Base-by-base conservation (phyloP, 1,284 basidiomycete species). In the Peniophora sp. region DNA sequence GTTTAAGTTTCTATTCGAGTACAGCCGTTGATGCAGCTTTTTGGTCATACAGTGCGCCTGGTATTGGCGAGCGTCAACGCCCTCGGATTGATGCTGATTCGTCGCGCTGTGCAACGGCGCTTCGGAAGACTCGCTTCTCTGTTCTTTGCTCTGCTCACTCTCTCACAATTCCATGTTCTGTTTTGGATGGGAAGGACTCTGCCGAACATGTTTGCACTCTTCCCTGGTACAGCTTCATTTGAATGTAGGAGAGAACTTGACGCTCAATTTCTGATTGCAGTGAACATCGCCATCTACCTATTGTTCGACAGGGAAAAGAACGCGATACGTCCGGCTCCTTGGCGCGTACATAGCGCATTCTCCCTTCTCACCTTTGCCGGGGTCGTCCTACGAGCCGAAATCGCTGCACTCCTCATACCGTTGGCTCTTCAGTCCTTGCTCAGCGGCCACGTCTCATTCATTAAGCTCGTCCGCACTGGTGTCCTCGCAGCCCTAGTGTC, bases 101-200 rank as follows among this genome's bases (percentile, higher is more conserved):
- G 84, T 34, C 75, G 79, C 41, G 79, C 81, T 1, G 74, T 89
- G 3, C 70, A 75, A 0, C 70, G 69, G 9, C 77, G 84, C 12
- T 94, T 84, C 58, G 89, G 88, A 6, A 65, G 69, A 2, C 62
- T 65, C 2, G 76, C 83, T 0, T 71, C 82, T 3, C 61, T 75
- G 8, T 76, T 83, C 58, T 93, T 87, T 63, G 65, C 80, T 1
- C 52, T 92, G 0, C 63, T 97, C 20, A 83, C 84, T 1, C 77
- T 83, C 53, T 80, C 81, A 0, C 93, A 97, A 64, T 98, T 97
- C 63, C 96, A 98, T 65, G 66, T 94, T 11, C 83, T 85, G 2
- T 99, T 93, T 66, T 99, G 93, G 85, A 88, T 92, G 69, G 83
- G 92, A 2, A 73, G 96, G 45, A 97, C 96, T 0, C 70, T 97